Percentiles rank a stretch among this genome's conserved stretches.
Conservation (phyloP, 129 eudicot species). For the Flaveria linearis region DNA sequence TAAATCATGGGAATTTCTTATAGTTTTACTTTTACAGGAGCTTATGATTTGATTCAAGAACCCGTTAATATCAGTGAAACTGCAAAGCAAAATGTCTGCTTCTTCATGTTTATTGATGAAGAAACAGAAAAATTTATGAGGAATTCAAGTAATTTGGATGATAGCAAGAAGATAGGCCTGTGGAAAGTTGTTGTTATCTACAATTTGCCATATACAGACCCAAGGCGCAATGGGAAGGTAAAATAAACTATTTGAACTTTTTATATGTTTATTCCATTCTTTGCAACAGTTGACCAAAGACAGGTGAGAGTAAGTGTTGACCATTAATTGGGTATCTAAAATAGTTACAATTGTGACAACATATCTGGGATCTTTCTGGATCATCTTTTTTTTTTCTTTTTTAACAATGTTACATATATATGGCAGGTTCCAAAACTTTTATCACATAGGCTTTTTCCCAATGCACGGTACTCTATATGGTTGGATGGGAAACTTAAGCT, state of each 20-base stretch:
- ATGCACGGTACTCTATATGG: slow-evolving; percentile 79
- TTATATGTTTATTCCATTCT: background rate
- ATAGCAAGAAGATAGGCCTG: slow-evolving; percentile 56
- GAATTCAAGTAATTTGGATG: slow-evolving; percentile 50
- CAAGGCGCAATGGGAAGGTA: slow-evolving; percentile 86
- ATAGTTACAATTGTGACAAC: slow-evolving; percentile 6
- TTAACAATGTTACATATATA: background rate
- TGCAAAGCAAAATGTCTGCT: slow-evolving; percentile 59
- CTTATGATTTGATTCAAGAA: slow-evolving; percentile 66
- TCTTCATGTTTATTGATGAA: slow-evolving; percentile 78
- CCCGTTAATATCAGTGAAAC: slow-evolving; percentile 66
- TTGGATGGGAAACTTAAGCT: slow-evolving; percentile 84
- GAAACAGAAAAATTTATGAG: slow-evolving; percentile 65
- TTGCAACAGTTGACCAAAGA: slow-evolving; percentile 8
- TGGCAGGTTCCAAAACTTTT: slow-evolving; percentile 77
- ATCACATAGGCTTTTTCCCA: slow-evolving; percentile 75
- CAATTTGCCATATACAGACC: slow-evolving; percentile 73
- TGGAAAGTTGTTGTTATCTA: slow-evolving; percentile 69
- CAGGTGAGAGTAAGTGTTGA: background rate
- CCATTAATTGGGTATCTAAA: background rate
- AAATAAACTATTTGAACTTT: slow-evolving; percentile 1
- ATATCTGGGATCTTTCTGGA: background rate
- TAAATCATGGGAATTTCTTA: slow-evolving; percentile 17
- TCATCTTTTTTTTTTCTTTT: background rate
- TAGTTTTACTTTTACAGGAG: slow-evolving; percentile 49